Evolutionary conservation across 2,329 filamentous ascomycete genomes (phyloP).

Genomic region (Monosporascus sp.): DNA sequence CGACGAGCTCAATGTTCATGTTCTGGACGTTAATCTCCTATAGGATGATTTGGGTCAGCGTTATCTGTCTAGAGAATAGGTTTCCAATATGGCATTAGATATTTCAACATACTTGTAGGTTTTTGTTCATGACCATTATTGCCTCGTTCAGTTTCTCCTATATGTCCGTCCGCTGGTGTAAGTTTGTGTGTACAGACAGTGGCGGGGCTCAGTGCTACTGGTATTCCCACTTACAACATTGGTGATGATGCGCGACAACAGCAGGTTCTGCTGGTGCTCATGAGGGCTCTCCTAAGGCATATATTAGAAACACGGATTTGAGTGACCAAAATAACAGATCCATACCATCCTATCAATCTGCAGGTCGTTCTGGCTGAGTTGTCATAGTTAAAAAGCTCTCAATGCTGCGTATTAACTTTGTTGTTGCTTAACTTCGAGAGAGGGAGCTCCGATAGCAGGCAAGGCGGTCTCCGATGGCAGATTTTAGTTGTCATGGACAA

Average conservation of each 20-base stretch:
- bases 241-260: conserved; percentile 91
- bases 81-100: not conserved
- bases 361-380: too few species aligned
- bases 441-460: too few species aligned
- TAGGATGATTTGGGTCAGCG: not conserved
- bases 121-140: conserved; percentile 86
- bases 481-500: too few species aligned
- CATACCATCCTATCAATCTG: too few species aligned
- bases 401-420: too few species aligned
- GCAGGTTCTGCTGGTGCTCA: conserved; percentile 91
- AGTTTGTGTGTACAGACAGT: conserved; percentile 3
- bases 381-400: too few species aligned
- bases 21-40: conserved; percentile 98
- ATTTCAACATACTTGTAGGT: conserved; percentile 61
- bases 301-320: too few species aligned
- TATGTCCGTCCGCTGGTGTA: conserved; percentile 1
- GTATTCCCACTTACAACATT: conserved; percentile 71
- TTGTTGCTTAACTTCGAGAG: too few species aligned
- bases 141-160: conserved; percentile 98
- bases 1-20: conserved; percentile 96
- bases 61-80: not conserved
- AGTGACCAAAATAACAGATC: too few species aligned
- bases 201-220: conserved; percentile 6
- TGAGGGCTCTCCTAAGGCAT: conserved; percentile 82
- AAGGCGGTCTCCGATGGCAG: too few species aligned